A percentile compares a stretch with the other conserved stretches of the same genome.
Conservation (phyloP, 2,329 filamentous ascomycete species). For the Colletotrichum noveboracense region DNA sequence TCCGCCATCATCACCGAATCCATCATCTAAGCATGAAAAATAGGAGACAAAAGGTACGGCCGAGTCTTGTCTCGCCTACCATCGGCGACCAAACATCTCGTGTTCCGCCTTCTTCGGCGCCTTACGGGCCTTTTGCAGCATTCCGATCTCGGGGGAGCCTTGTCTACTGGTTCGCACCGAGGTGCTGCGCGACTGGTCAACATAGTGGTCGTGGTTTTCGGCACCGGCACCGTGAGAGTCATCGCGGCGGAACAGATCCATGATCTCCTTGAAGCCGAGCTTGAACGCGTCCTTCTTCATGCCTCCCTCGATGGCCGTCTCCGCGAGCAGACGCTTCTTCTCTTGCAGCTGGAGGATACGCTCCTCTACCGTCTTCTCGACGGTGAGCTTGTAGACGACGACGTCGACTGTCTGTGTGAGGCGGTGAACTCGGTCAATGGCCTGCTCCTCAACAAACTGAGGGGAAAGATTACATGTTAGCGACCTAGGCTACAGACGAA, state of each 20-base stretch:
- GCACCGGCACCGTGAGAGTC: neutral
- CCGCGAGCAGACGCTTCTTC: conserved; percentile 90
- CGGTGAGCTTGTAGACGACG: conserved; percentile 91
- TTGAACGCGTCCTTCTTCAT: conserved; percentile 78
- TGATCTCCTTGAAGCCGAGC: conserved; percentile 89
- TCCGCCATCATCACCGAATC: neutral
- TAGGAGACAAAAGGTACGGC: neutral
- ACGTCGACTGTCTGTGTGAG: conserved; percentile 96
- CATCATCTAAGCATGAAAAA: neutral
- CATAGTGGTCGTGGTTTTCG: neutral
- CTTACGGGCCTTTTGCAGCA: conserved; percentile 26
- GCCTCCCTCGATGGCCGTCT: conserved; percentile 85
- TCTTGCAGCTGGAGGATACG: conserved; percentile 94
- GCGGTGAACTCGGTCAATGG: conserved; percentile 97
- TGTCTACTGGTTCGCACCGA: conserved; percentile 10
- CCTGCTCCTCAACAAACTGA: conserved; percentile 96
- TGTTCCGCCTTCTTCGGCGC: conserved; percentile 31
- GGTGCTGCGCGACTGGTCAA: neutral
- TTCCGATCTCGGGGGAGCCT: conserved; percentile 1
- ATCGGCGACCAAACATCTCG: conserved; percentile 18
- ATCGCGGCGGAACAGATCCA: conserved; percentile 73
- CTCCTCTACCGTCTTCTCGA: conserved; percentile 87
- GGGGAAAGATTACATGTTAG: neutral
- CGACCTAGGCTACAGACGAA: neutral
- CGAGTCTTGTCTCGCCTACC: neutral